A percentile compares a stretch with the other conserved stretches of the same genome.
Evolutionary conservation across 2,329 filamentous ascomycete species (phyloP).

Genomic region (Zymoseptoria pseudotritici): DNA sequence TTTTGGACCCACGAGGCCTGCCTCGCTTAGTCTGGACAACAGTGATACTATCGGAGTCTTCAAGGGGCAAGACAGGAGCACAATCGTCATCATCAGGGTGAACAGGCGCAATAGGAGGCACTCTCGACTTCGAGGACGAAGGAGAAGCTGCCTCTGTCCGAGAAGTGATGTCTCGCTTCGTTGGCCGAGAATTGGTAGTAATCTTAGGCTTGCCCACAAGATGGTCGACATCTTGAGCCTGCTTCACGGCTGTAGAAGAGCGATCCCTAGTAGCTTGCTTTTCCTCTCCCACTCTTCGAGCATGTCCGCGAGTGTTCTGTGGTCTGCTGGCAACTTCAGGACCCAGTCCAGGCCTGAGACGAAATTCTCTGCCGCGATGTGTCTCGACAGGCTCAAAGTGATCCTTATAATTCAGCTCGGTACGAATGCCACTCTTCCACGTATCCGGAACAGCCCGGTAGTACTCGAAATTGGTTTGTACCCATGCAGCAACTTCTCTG

Average conservation of each 20-base stretch:
- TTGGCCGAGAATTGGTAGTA: background rate
- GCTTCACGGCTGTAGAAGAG: background rate
- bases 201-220: background rate
- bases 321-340: background rate
- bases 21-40: background rate
- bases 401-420: background rate
- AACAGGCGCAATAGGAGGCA: background rate
- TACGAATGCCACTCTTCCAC: constrained; percentile 4
- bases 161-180: background rate
- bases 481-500: constrained; percentile 5
- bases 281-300: background rate
- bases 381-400: constrained; percentile 2
- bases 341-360: background rate
- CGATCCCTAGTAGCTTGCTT: background rate
- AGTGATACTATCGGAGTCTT: background rate
- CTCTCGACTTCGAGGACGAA: background rate
- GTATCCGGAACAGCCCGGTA: background rate
- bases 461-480: constrained; percentile 4
- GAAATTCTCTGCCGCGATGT: constrained; percentile 2
- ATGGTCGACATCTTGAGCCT: background rate
- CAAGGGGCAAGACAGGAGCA: background rate
- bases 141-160: background rate
- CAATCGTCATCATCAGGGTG: background rate
- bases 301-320: background rate
- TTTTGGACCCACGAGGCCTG: background rate